These are phyloP conservation scores for Trichoderma erinaceum DNA, from an alignment of 495 filamentous ascomycete species.

Conservation along the genomic window DNA sequence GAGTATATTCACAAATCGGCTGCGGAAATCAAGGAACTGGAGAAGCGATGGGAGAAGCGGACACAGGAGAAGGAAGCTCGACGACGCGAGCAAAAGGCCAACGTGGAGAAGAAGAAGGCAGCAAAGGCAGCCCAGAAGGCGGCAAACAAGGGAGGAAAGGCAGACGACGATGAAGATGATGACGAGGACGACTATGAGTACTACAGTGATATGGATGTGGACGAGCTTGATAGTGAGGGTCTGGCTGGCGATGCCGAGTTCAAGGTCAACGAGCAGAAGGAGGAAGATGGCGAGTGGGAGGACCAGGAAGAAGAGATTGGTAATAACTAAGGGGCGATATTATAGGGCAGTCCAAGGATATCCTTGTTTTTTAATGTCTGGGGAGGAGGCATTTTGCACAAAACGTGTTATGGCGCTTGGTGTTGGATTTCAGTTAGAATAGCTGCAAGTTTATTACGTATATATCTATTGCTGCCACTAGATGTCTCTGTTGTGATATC, in stretches of 20 bases:
- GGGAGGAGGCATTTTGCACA: neutral
- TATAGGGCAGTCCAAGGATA: neutral
- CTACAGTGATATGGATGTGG: slow-evolving; percentile 50
- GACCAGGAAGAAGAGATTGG: slow-evolving; percentile 45
- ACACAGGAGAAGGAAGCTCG: slow-evolving; percentile 75
- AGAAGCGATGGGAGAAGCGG: slow-evolving; percentile 71
- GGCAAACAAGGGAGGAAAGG: slow-evolving; percentile 43
- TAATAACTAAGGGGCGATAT: slow-evolving; percentile 3
- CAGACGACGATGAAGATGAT: slow-evolving; percentile 54
- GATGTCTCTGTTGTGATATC: too few relatives aligned
- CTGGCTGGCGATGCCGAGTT: slow-evolving; percentile 54
- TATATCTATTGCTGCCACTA: neutral
- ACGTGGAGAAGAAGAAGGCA: slow-evolving; percentile 75
- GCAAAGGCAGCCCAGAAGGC: slow-evolving; percentile 47
- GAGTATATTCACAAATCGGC: slow-evolving; percentile 80
- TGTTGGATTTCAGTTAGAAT: neutral
- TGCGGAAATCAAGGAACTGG: slow-evolving; percentile 66
- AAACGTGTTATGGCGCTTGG: slow-evolving; percentile 1
- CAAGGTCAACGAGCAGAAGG: slow-evolving; percentile 48
- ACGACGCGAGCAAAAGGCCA: slow-evolving; percentile 74
- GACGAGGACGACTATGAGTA: slow-evolving; percentile 50
- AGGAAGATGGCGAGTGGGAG: slow-evolving; percentile 48
- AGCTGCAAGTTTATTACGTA: neutral
- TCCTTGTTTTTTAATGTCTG: neutral
- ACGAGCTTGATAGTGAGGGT: slow-evolving; percentile 48